phyloP scores from a whole-genome alignment of 192 early-diverging fungal species.

The Backusella tuberculispora region DNA sequence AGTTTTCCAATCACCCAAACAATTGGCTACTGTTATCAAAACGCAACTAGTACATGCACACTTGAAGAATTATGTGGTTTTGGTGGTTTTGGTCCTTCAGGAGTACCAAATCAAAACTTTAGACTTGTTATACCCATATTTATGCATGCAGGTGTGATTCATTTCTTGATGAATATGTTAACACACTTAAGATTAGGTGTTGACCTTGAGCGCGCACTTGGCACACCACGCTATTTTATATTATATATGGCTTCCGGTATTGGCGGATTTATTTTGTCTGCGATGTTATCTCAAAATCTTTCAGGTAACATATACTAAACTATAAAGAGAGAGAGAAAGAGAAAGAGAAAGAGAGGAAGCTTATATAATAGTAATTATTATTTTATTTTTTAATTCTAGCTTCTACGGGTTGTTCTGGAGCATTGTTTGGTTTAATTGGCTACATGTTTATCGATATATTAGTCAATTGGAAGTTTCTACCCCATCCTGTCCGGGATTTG shows the following conservation, averaged over 20 bases:
- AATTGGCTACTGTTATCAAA: constrained; percentile 27
- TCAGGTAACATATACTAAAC: background rate
- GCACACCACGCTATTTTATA: constrained; percentile 67
- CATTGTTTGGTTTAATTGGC: constrained; percentile 74
- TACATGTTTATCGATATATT: constrained; percentile 78
- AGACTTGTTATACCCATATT: constrained; percentile 83
- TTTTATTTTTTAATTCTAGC: constrained; percentile 24
- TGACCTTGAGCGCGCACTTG: constrained; percentile 77
- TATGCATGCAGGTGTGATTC: constrained; percentile 80
- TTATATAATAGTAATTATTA: background rate
- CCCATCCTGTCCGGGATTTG: constrained; percentile 69
- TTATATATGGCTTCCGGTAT: constrained; percentile 73
- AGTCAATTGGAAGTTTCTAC: constrained; percentile 76
- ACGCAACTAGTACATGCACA: constrained; percentile 47
- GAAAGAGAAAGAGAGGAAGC: background rate
- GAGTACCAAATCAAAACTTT: constrained; percentile 71
- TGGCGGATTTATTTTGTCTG: constrained; percentile 79
- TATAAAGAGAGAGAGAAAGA: background rate
- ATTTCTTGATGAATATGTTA: constrained; percentile 76
- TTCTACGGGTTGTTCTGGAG: constrained; percentile 62
- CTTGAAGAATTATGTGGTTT: constrained; percentile 66
- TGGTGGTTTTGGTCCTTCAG: constrained; percentile 49
- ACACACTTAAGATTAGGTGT: constrained; percentile 74
- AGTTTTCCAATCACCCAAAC: constrained; percentile 26
- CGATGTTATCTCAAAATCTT: constrained; percentile 54